Conservation (phyloP, 192 early-diverging fungal genomes). For the Allomyces macrogynus region DNA sequence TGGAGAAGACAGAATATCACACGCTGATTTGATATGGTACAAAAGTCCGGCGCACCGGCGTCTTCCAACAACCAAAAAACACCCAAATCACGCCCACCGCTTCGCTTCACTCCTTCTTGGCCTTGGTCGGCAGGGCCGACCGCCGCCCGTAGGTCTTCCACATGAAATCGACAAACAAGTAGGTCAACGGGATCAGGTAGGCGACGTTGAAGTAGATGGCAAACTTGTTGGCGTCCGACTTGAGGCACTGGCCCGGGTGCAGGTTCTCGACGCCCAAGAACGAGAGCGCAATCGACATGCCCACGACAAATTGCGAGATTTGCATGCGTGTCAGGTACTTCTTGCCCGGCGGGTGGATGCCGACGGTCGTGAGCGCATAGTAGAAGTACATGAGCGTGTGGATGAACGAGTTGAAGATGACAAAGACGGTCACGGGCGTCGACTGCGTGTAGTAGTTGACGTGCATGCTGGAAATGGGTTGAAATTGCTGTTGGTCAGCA, state of each 20-base stretch:
- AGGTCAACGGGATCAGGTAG: slow-evolving; percentile 54
- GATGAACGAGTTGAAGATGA: slow-evolving; percentile 59
- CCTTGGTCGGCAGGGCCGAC: slow-evolving; percentile 1
- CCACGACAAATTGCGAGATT: slow-evolving; percentile 67
- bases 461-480: slow-evolving; percentile 32
- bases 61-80: no score
- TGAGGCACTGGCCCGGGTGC: slow-evolving; percentile 21
- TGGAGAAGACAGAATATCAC: no score
- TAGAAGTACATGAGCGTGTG: slow-evolving; percentile 76
- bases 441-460: slow-evolving; percentile 42
- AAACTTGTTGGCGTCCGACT: slow-evolving; percentile 22
- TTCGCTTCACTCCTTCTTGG: slow-evolving; percentile 11
- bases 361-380: slow-evolving; percentile 55
- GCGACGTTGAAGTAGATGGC: slow-evolving; percentile 40
- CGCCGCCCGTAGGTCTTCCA: slow-evolving; percentile 41
- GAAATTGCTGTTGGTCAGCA: no score
- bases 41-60: no score
- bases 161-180: slow-evolving; percentile 63
- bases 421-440: slow-evolving; percentile 64
- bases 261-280: slow-evolving; percentile 34
- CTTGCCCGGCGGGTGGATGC: slow-evolving; percentile 58
- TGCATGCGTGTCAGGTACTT: slow-evolving; percentile 59
- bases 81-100: no score
- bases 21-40: no score
- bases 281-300: slow-evolving; percentile 35